These are phyloP conservation scores for Termitomyces sp. DNA, from an alignment of 768 basidiomycete species.

Conservation along the genomic window DNA sequence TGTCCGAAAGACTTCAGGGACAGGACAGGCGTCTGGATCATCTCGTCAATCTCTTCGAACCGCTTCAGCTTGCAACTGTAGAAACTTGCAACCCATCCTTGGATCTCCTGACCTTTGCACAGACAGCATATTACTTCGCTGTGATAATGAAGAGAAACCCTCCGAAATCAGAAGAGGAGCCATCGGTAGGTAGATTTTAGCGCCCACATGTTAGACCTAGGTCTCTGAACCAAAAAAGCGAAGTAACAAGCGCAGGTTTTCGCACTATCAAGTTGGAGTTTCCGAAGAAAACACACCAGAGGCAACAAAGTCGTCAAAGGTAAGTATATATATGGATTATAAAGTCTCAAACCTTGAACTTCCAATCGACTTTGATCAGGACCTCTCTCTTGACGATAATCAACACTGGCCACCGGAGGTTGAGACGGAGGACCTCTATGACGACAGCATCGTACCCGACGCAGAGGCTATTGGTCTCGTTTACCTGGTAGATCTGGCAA, in stretches of 20 bases:
- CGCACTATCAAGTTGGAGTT: background rate
- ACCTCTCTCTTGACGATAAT: background rate
- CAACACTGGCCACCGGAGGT: background rate
- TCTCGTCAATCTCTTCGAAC: conserved; percentile 28
- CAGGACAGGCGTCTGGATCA: conserved; percentile 33
- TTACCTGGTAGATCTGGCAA: conserved; percentile 30
- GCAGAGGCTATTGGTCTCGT: conserved; percentile 32
- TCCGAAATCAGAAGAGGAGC: background rate
- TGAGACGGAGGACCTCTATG: background rate
- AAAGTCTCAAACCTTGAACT: no score
- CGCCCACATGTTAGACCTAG: background rate
- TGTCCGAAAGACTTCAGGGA: conserved; percentile 26
- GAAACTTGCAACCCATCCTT: conserved; percentile 30
- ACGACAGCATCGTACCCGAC: background rate
- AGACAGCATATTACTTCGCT: conserved; percentile 31
- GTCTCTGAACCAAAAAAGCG: background rate
- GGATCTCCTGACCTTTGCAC: conserved; percentile 37
- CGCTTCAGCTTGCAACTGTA: conserved; percentile 34
- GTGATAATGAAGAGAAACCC: conserved; percentile 22
- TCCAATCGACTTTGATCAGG: no score
- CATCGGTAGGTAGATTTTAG: background rate
- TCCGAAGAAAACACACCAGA: background rate
- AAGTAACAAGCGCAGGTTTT: background rate
- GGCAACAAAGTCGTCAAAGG: background rate
- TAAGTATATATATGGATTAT: background rate